A percentile compares a stretch with the other conserved stretches of the same genome.
Evolutionary conservation across 1,284 basidiomycete species (phyloP).

Genomic region (Cronartium quercuum): DNA sequence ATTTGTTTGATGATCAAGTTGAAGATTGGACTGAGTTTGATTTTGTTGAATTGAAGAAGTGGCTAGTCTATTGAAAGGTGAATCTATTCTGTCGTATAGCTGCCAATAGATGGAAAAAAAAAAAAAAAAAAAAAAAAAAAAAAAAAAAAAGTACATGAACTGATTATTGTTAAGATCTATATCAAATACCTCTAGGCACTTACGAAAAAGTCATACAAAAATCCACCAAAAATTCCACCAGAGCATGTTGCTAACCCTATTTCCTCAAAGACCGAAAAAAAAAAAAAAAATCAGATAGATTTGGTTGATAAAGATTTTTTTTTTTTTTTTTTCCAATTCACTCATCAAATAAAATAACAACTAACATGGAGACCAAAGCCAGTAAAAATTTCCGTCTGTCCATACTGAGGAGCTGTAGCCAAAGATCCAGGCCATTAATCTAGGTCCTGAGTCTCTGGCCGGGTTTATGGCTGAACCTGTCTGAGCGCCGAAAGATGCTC

Average conservation of each 20-base stretch:
- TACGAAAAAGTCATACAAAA: conserved; percentile 25
- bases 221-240: conserved; percentile 16
- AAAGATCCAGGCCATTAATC: conserved; percentile 17
- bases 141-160: too few relatives aligned
- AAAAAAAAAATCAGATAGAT: too few relatives aligned
- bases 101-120: too few relatives aligned
- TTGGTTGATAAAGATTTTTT: too few relatives aligned
- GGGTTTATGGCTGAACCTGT: conserved; percentile 26
- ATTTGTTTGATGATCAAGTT: too few relatives aligned
- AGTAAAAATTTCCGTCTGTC: conserved; percentile 32
- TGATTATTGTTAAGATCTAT: too few relatives aligned
- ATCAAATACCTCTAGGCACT: background rate
- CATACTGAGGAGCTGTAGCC: conserved; percentile 23
- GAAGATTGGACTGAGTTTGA: too few relatives aligned
- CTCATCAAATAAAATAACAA: background rate
- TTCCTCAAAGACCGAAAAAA: background rate
- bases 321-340: too few relatives aligned
- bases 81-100: background rate
- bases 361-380: conserved; percentile 37
- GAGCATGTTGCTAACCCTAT: conserved; percentile 16
- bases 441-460: conserved; percentile 3
- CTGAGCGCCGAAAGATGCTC: conserved; percentile 15
- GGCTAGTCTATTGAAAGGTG: background rate
- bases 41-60: too few relatives aligned
- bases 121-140: too few relatives aligned